These are phyloP conservation scores for Aspergillus haitiensis DNA, from an alignment of 495 filamentous ascomycete genomes.

Conservation along the genomic window DNA sequence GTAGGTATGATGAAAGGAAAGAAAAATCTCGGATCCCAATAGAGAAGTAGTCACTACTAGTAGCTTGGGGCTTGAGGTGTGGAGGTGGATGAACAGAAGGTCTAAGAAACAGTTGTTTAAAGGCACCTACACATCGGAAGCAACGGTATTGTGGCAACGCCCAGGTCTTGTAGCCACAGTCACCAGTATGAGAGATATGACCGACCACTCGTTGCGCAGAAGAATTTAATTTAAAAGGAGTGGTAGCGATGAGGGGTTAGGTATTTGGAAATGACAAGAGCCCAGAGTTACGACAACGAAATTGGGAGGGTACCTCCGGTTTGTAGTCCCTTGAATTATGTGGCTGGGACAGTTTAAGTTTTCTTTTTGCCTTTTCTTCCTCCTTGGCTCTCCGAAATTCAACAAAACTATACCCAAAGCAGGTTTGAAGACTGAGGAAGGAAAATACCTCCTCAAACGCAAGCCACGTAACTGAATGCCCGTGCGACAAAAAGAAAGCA, in stretches of 20 bases:
- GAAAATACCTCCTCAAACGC: background rate
- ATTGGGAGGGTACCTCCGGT: background rate
- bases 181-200: constrained; percentile 3
- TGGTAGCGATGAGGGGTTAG: background rate
- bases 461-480: constrained; percentile 12
- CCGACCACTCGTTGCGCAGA: background rate
- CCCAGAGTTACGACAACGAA: background rate
- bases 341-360: constrained; percentile 1
- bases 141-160: constrained; percentile 19
- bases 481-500: background rate
- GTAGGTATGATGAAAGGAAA: constrained; percentile 17
- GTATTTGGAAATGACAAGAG: background rate
- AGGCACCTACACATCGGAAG: constrained; percentile 25
- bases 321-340: constrained; percentile 1
- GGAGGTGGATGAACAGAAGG: constrained; percentile 6
- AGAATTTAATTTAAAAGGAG: constrained; percentile 2
- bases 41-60: background rate
- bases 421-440: background rate
- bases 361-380: background rate
- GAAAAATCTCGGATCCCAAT: background rate
- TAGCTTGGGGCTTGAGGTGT: background rate
- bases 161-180: constrained; percentile 15
- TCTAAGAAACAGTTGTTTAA: constrained; percentile 8
- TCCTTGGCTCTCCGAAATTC: background rate
- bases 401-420: background rate